Evolutionary conservation across 75 land plant species (phyloP).

Genomic region (Cunninghamia lanceolata): DNA sequence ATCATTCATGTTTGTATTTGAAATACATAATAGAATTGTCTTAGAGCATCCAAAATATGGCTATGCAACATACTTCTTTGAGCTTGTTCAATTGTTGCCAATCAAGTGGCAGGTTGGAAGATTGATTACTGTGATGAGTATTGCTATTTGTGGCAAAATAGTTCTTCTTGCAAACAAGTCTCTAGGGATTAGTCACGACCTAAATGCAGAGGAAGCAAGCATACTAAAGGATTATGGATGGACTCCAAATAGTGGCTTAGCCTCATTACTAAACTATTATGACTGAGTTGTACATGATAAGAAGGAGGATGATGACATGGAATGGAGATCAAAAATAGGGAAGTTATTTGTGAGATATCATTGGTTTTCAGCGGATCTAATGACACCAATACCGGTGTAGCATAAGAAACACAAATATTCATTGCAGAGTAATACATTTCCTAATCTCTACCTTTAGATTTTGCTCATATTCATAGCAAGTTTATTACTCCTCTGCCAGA

Average conservation of each 20-base stretch:
- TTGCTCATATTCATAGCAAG: too few species aligned
- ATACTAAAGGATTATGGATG: too few species aligned
- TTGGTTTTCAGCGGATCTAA: too few species aligned
- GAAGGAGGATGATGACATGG: slow-evolving; percentile 41
- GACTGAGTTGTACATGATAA: slow-evolving; percentile 83
- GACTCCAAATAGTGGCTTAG: too few species aligned
- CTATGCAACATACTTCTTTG: slow-evolving; percentile 94
- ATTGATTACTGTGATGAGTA: slow-evolving; percentile 73
- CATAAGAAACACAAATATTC: too few species aligned
- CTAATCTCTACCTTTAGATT: too few species aligned
- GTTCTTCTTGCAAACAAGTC: slow-evolving; percentile 76
- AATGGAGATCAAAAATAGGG: slow-evolving; percentile 84
- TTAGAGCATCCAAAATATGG: slow-evolving; percentile 95
- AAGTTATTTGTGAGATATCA: too few species aligned
- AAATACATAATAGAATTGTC: slow-evolving; percentile 75
- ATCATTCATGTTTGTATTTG: slow-evolving; percentile 85
- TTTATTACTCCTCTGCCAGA: too few species aligned
- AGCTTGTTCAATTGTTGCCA: slow-evolving; percentile 62
- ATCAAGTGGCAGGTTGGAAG: slow-evolving; percentile 80
- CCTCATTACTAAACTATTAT: slow-evolving; percentile 75
- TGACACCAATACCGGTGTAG: too few species aligned
- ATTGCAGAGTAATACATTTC: too few species aligned
- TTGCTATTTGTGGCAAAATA: slow-evolving; percentile 53
- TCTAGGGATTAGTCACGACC: slow-evolving; percentile 64
- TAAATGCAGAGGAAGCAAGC: slow-evolving; percentile 70